Conservation (phyloP, 805 yeast genomes). For the Nakazawaea ambrosiae region DNA sequence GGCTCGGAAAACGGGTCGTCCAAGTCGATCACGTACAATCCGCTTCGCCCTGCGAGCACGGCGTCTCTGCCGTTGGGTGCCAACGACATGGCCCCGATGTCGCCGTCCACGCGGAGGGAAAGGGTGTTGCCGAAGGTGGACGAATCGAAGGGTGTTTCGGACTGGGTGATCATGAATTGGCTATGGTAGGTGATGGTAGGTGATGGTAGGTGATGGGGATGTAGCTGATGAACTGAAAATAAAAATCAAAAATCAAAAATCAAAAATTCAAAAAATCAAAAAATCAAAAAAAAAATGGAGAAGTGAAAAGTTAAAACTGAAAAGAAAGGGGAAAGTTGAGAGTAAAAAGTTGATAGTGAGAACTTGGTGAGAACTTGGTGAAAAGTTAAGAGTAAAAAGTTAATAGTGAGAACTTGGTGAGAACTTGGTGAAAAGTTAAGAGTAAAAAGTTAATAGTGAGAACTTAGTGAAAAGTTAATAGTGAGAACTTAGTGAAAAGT, state of each 20-base stretch:
- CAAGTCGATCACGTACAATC: conserved; percentile 82
- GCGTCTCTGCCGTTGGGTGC: conserved; percentile 91
- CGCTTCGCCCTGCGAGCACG: conserved; percentile 76
- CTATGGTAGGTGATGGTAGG: no score
- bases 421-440: no score
- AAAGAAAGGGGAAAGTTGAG: not conserved
- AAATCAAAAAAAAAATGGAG: no score
- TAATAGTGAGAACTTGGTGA: no score
- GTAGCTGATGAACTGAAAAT: no score
- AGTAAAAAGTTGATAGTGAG: no score
- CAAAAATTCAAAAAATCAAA: not conserved
- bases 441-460: no score
- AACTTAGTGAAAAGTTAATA: no score
- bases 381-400: no score
- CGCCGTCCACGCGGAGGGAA: conserved; percentile 82
- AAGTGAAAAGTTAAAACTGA: not conserved
- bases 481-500: no score
- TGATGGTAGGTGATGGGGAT: not conserved
- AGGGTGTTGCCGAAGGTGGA: conserved; percentile 75
- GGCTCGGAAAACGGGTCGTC: conserved; percentile 96
- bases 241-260: not conserved
- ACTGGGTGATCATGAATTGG: no score
- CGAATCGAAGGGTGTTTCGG: conserved; percentile 35
- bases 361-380: no score
- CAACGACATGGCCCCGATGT: conserved; percentile 85